These are phyloP conservation scores for Calocera viscosa DNA, from an alignment of 768 basidiomycete species.

Conservation along the genomic window DNA sequence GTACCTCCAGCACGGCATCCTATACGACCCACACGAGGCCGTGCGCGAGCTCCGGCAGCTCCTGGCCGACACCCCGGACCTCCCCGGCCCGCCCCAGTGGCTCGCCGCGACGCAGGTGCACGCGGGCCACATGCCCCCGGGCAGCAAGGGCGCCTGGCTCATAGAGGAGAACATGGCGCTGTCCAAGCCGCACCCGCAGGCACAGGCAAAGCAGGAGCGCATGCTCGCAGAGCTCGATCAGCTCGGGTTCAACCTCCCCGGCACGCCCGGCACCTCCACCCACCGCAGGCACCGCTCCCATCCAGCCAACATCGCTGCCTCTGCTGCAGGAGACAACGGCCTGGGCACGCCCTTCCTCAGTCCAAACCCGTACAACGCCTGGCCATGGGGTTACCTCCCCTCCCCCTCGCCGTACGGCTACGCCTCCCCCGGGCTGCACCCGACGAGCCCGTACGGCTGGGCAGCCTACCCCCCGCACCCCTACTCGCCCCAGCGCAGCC, in stretches of 20 bases:
- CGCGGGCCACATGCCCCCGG: background rate
- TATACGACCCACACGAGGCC: constrained; percentile 2
- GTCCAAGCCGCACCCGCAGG: background rate
- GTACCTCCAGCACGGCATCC: constrained; percentile 7
- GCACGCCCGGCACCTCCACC: background rate
- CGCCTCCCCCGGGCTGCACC: background rate
- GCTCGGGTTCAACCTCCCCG: background rate
- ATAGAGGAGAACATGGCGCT: constrained; percentile 6
- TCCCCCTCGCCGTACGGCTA: background rate
- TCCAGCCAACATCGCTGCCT: background rate
- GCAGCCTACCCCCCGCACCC: constrained; percentile 1
- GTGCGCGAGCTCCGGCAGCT: background rate
- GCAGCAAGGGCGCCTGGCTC: background rate
- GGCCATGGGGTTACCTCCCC: background rate
- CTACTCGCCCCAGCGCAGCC: background rate
- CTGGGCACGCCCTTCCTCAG: background rate
- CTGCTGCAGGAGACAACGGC: background rate
- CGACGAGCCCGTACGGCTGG: background rate
- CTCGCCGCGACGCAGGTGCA: background rate
- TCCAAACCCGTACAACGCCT: background rate
- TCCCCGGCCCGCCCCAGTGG: background rate
- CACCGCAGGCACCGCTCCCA: background rate
- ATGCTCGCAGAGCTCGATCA: background rate
- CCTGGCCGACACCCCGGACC: background rate
- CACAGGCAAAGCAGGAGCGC: background rate